Evolutionary conservation across 805 yeast species (phyloP).

Genomic region (Zygosaccharomyces lentus): DNA sequence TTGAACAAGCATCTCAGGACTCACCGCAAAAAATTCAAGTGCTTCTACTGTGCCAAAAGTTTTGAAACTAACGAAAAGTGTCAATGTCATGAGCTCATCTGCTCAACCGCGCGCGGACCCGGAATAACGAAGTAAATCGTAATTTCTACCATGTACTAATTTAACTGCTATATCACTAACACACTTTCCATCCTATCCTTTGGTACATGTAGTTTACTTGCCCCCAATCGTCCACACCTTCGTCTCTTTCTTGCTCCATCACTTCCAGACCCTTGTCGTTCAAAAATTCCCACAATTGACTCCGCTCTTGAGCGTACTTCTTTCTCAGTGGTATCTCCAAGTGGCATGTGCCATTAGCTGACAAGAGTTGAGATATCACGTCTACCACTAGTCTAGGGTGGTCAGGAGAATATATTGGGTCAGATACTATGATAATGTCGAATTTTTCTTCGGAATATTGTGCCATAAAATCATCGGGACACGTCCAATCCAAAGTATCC

Average conservation of each 20-base stretch:
- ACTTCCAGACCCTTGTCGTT: constrained; percentile 30
- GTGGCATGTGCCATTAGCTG: constrained; percentile 44
- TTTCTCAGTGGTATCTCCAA: constrained; percentile 74
- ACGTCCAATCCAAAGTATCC: constrained; percentile 72
- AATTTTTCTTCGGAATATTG: constrained; percentile 38
- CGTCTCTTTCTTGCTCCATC: constrained; percentile 42
- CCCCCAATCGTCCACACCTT: constrained; percentile 87
- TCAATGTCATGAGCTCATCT: constrained; percentile 36
- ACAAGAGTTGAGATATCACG: constrained; percentile 51
- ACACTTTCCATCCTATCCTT: constrained; percentile 28
- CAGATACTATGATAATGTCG: constrained; percentile 68
- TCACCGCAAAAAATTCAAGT: constrained; percentile 54
- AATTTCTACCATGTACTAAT: background rate
- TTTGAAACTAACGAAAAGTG: constrained; percentile 45
- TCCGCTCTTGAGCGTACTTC: constrained; percentile 62
- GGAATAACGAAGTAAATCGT: background rate
- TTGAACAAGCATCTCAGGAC: constrained; percentile 82
- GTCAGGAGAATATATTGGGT: constrained; percentile 78
- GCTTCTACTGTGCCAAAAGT: constrained; percentile 49
- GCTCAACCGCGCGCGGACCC: constrained; percentile 6
- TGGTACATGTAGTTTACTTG: constrained; percentile 50
- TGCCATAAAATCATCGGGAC: constrained; percentile 43
- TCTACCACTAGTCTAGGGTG: constrained; percentile 73
- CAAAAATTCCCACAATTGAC: constrained; percentile 53
- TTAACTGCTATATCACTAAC: background rate